Evolutionary conservation across 2,329 filamentous ascomycete species (phyloP), one percentile per base, ranked within the genome.

Genomic region (Paraphaeosphaeria sporulosa): DNA sequence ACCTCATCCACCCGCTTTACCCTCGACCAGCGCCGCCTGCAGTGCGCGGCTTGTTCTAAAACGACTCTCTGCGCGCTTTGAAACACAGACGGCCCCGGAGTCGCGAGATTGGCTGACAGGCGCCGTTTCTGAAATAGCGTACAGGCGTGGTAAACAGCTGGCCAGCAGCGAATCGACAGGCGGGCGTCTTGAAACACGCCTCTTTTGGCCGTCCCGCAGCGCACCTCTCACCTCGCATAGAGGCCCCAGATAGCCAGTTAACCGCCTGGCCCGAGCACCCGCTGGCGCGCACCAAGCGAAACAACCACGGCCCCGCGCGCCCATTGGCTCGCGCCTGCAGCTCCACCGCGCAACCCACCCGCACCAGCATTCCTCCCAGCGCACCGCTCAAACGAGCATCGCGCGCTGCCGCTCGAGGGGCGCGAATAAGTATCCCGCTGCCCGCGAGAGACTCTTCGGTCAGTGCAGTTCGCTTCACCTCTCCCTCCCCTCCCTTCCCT

Each of bases 111-210:
- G 75, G 74, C 70, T 72, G 64, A 67, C 70, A 73, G 69, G 58
- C 58, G 61, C 66, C 64, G 62, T 55, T 64, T 65, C 72, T 62
- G 63, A 66, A 66, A 67, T 68, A 70, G 67, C 64, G 63, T 57
- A 55, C 59, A 48, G 60, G 36, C 60, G 38, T 43, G 47, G 58
- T 65, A 74, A 71, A 71, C 68, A 67, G 69, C 65, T 70, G 68
- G 69, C 69, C 57, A 62, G 56, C 59, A 71, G 58, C 64, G 60
- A 67, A 64, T 68, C 63, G 64, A 57, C 59, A 55, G 54, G 53
- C 46, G 36, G 32, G 19, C 48, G 23, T 57, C 64, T 71, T 77
- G 75, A 77, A 77, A 77, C 75, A 71, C 72, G 67, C 71, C 70
- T 73, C 66, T 69, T 72, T 65, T 64, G 69, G 70, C 64, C 65